Evolutionary conservation across 306 rosid species (phyloP).

Genomic region (Medicago ruthenica): DNA sequence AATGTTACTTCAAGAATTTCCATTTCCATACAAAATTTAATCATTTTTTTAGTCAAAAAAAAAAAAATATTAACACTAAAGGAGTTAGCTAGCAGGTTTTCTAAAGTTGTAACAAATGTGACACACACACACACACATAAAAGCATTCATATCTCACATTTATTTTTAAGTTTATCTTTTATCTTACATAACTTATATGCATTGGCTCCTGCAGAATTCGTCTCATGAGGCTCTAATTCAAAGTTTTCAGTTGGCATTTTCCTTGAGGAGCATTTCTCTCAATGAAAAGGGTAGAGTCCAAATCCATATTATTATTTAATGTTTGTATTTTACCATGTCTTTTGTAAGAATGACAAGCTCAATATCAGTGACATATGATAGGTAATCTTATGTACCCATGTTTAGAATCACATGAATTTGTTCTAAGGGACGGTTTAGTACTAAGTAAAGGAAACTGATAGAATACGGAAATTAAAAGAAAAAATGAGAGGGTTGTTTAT

Average conservation of each 20-base stretch:
- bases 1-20: neutral
- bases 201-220: slow-evolving; percentile 72
- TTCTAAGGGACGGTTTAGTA: slow-evolving; percentile 32
- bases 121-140: too few species aligned
- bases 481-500: neutral
- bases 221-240: slow-evolving; percentile 82
- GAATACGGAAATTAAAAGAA: neutral
- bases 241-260: slow-evolving; percentile 90
- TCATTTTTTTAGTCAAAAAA: too few species aligned
- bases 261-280: slow-evolving; percentile 80
- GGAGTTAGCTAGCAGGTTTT: neutral
- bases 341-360: neutral
- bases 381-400: neutral
- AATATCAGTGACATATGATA: neutral
- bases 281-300: slow-evolving; percentile 64
- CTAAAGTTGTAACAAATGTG: neutral
- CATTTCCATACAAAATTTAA: neutral
- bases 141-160: too few species aligned
- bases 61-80: neutral
- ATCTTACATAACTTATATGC: slow-evolving; percentile 31
- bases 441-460: neutral
- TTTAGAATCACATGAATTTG: slow-evolving; percentile 28
- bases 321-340: neutral
- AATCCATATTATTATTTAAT: slow-evolving; percentile 32
- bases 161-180: neutral